phyloP scores from a whole-genome alignment of 169 alveolate species.

The Plasmodium cynomolgi region DNA sequence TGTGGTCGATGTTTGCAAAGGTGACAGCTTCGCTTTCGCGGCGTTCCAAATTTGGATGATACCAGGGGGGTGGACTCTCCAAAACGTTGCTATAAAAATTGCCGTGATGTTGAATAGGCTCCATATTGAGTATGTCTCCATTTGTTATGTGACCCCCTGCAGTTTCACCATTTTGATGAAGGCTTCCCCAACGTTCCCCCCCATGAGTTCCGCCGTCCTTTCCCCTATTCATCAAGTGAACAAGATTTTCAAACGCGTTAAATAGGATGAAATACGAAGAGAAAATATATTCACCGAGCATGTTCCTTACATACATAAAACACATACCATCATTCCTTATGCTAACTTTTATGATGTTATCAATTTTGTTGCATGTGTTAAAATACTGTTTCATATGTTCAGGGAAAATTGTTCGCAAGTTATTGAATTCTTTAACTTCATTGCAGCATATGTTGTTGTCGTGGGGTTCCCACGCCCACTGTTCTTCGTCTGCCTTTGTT shows the following conservation, averaged over 20 bases:
- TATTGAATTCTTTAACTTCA: slow-evolving; percentile 57
- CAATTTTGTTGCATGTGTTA: slow-evolving; percentile 76
- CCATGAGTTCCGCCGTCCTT: neutral
- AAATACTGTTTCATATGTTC: slow-evolving; percentile 29
- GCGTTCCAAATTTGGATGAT: neutral
- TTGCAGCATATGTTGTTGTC: slow-evolving; percentile 18
- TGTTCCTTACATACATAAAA: slow-evolving; percentile 61
- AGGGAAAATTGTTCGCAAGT: slow-evolving; percentile 59
- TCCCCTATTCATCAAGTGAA: slow-evolving; percentile 24
- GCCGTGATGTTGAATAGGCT: neutral
- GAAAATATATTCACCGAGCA: slow-evolving; percentile 44
- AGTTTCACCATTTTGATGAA: neutral
- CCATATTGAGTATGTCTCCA: neutral
- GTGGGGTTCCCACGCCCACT: neutral
- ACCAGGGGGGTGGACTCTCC: neutral
- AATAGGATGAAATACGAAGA: slow-evolving; percentile 66
- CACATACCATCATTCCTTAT: slow-evolving; percentile 73
- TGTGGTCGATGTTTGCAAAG: slow-evolving; percentile 33
- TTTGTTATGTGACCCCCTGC: neutral
- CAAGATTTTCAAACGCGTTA: slow-evolving; percentile 57
- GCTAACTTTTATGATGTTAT: slow-evolving; percentile 71
- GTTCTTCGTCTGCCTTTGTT: neutral
- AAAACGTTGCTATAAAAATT: neutral
- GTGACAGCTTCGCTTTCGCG: neutral
- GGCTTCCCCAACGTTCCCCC: neutral